Evolutionary conservation across 352 stramenopile species (phyloP), one percentile per base, ranked within the genome.

Genomic region (Globisporangium spiculum): DNA sequence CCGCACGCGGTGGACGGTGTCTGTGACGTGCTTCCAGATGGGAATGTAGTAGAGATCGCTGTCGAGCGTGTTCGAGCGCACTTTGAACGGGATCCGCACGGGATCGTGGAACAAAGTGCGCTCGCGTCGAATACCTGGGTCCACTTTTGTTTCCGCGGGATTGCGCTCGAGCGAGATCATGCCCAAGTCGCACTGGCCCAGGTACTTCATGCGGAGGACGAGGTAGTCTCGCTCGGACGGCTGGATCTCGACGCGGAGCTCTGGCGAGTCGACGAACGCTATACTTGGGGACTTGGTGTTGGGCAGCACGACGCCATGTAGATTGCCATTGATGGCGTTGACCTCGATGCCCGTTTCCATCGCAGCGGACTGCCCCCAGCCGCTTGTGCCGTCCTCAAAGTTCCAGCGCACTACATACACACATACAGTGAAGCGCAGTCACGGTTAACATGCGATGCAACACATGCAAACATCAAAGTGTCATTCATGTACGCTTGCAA

Each of bases 261-360:
- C 73, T 0, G 82, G 82, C 10, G 82, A 91, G 58, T 91, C 84
- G 12, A 91, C 78, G 53, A 82, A 92, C 2, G 79, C 80, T 4
- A 74, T 59, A 4, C 52, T 66, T 26, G 74, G 30, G 20, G 32
- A 66, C 20, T 77, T 72, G 24, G 63, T 64, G 22, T 71, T 85
- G 2, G 74, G 65, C 6, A 91, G 56, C 52, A 89, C 66, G 26
- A 83, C 72, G 30, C 81, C 80, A 41, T 63, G 75, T 52, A 92
- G 48, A 2, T 71, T 71, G 1, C 80, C 82, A 53, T 81, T 72
- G 27, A 78, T 74, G 2, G 75, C 79, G 68, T 90, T 73, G 1
- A 92, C 68, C 24, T 90, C 80, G 10, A 92, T 57, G 1, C 80
- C 77, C 84, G 89, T 92, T 63, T 92, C 84, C 61, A 91, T 75